Conservation (phyloP, 176 grass and related monocot genomes). For the Eragrostis curvula region DNA sequence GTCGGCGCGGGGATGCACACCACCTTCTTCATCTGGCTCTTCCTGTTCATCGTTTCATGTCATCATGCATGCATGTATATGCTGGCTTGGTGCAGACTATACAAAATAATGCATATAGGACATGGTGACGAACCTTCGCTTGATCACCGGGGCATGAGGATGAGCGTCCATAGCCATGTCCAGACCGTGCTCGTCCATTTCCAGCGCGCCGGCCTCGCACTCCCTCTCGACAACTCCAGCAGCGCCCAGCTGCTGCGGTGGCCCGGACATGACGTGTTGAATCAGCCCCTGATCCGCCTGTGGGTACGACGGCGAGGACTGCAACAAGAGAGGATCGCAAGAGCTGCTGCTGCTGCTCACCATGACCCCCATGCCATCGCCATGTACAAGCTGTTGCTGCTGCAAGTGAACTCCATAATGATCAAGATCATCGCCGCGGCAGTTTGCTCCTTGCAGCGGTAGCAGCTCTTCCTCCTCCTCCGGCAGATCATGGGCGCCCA, state of each 20-base stretch:
- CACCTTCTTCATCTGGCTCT: conserved; percentile 86
- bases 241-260: not conserved
- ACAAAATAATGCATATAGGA: not conserved
- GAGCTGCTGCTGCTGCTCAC: not conserved
- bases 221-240: not conserved
- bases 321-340: not conserved
- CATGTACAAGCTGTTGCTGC: not conserved
- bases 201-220: not conserved
- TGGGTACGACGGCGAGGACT: not conserved
- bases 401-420: not conserved
- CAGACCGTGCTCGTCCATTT: conserved; percentile 25
- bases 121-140: conserved; percentile 24
- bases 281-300: not conserved
- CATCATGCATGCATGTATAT: not conserved
- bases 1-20: conserved; percentile 87
- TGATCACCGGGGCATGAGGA: conserved; percentile 12
- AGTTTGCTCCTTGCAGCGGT: not conserved
- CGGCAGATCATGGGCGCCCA: not conserved
- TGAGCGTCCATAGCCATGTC: conserved; percentile 28
- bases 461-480: not conserved
- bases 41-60: conserved; percentile 40
- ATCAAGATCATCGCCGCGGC: not conserved
- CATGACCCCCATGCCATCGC: conserved; percentile 7
- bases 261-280: not conserved
- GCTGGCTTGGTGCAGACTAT: not conserved